Conservation (phyloP, 257 asterid species). For the Fraxinus americana region DNA sequence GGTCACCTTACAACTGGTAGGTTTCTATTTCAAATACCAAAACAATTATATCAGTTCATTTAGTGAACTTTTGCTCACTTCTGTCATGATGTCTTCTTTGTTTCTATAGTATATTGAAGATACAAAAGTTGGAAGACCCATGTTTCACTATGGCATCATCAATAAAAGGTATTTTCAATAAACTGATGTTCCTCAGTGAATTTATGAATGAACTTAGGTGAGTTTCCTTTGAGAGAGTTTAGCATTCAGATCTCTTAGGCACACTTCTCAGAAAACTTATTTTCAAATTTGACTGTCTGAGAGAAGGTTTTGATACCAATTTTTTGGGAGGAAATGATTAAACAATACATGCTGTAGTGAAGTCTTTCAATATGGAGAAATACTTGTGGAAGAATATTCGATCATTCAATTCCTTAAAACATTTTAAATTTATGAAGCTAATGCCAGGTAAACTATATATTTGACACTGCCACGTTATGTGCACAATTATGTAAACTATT, state of each 20-base stretch:
- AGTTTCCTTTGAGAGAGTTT: background rate
- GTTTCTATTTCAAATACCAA: constrained; percentile 10
- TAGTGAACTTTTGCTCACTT: background rate
- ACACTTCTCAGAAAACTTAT: background rate
- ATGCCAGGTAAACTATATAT: too few species aligned
- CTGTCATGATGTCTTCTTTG: constrained; percentile 10
- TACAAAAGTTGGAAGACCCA: constrained; percentile 61
- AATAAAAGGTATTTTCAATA: constrained; percentile 64
- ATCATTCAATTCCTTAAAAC: background rate
- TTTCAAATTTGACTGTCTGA: background rate
- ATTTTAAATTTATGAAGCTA: background rate
- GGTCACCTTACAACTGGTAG: constrained; percentile 80
- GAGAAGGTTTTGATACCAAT: background rate
- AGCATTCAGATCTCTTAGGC: background rate
- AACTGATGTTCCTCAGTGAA: background rate
- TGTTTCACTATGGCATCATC: constrained; percentile 87
- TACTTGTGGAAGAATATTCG: background rate
- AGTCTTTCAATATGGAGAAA: background rate
- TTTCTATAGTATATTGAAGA: constrained; percentile 73
- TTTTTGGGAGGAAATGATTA: background rate
- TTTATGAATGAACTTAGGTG: background rate
- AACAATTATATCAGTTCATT: too few species aligned
- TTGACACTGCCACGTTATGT: too few species aligned
- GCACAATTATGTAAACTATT: background rate
- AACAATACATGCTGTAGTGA: too few species aligned